Conservation (phyloP, 352 stramenopile species). For the Globisporangium middletonii region DNA sequence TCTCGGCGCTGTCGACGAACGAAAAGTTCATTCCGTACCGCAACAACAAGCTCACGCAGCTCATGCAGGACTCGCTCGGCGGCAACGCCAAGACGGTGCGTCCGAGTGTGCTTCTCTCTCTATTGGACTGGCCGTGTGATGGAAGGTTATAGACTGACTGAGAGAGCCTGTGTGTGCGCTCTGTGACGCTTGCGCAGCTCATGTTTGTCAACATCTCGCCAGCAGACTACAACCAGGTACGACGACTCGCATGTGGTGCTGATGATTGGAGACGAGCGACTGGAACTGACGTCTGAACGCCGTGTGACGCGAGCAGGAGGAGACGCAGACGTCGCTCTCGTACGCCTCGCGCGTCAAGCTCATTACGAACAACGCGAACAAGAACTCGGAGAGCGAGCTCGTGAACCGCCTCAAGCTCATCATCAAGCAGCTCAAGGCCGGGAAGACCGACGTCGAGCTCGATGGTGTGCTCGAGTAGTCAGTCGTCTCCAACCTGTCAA, state of each 20-base stretch:
- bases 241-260: background rate
- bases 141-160: background rate
- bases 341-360: slow-evolving; percentile 85
- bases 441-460: slow-evolving; percentile 62
- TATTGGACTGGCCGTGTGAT: background rate
- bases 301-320: slow-evolving; percentile 31
- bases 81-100: slow-evolving; percentile 90
- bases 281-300: no score
- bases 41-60: slow-evolving; percentile 92
- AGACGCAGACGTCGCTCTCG: slow-evolving; percentile 77
- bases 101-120: background rate
- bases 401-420: slow-evolving; percentile 79
- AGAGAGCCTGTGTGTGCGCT: no score
- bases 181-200: slow-evolving; percentile 26
- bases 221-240: slow-evolving; percentile 84
- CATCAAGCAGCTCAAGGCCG: slow-evolving; percentile 70
- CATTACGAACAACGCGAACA: slow-evolving; percentile 87
- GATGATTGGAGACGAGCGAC: no score
- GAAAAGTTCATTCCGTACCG: slow-evolving; percentile 94
- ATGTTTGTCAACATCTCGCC: slow-evolving; percentile 91
- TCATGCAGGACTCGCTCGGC: slow-evolving; percentile 91
- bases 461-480: slow-evolving; percentile 51
- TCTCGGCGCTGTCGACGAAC: slow-evolving; percentile 84
- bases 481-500: background rate
- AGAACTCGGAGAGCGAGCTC: slow-evolving; percentile 80